Evolutionary conservation across 2,329 filamentous ascomycete species (phyloP), one percentile per base, ranked within the genome.

Genomic region (Fonsecaea monophora): DNA sequence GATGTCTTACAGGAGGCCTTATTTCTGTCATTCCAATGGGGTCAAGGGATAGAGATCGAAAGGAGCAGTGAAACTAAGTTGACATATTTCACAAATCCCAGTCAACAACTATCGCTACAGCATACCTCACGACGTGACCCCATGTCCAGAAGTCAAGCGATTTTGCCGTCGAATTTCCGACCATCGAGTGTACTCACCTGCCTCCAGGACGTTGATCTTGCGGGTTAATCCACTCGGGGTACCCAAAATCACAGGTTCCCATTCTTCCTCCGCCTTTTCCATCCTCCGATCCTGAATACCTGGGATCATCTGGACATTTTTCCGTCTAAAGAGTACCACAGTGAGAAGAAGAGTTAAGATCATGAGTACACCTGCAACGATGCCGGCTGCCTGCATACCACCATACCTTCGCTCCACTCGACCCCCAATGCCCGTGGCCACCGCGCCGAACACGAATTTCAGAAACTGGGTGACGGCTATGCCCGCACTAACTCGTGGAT

Each of bases 401-500:
- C 90, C 89, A 2, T 92, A 79, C 38, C 82, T 84, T 64, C 90
- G 83, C 62, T 88, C 90, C 68, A 89, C 84, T 54, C 83, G 81
- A n/a, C 90, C 90, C 6, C 90, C 90, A 15, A 91, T 82, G 9
- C 85, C 87, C 1, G 89, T 92, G 4, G 89, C 86, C 0, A 85
- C 85, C 0, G 90, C 90, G 0, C 90, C 90, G 57, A 92, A 82
- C 25, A 90, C 75, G 75, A 92, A 93, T 1, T 87, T 89, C 38
- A 92, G 77, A 1, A 85, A 84, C 73, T 94, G 90, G n/a, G 87
- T 86, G 8, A 88, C 82, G 34, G 90, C 90, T 74, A 92, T 88
- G 0, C 87, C 91, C 6, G 90, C 89, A 18, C 84, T 87, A 8
- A 93, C 87, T 45, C 91, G 85, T 6, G 91, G 91, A 70, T 91